Evolutionary conservation across 352 stramenopile species (phyloP).

Genomic region (Phytophthora citrophthora): DNA sequence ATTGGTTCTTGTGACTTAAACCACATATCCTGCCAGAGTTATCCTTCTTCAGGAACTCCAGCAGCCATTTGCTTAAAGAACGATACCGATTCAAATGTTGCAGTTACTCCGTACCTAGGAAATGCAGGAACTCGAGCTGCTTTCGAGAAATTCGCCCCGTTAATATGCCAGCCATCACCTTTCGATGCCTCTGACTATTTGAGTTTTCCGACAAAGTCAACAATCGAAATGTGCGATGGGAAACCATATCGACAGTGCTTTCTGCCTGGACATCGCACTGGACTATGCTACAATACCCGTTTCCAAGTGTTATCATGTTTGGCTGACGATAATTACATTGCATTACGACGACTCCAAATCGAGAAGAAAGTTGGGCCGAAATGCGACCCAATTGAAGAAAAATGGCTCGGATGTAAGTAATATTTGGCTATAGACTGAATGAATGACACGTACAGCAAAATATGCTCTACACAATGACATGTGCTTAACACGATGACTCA

Average conservation of each 20-base stretch:
- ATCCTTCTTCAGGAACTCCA: background rate
- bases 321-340: slow-evolving; percentile 15
- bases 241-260: slow-evolving; percentile 33
- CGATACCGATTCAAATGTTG: background rate
- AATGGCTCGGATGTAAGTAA: slow-evolving; percentile 39
- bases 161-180: slow-evolving; percentile 1
- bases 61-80: slow-evolving; percentile 7
- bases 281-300: slow-evolving; percentile 27
- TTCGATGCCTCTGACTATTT: background rate
- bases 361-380: slow-evolving; percentile 16
- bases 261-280: slow-evolving; percentile 9
- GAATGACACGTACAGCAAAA: too few relatives aligned
- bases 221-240: slow-evolving; percentile 29
- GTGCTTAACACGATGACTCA: too few relatives aligned
- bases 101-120: slow-evolving; percentile 6
- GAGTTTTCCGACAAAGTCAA: slow-evolving; percentile 10
- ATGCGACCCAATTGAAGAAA: slow-evolving; percentile 37
- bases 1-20: slow-evolving; percentile 9
- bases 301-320: slow-evolving; percentile 37
- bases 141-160: slow-evolving; percentile 7
- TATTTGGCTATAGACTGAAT: too few relatives aligned
- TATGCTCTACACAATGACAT: too few relatives aligned
- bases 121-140: background rate
- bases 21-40: slow-evolving; percentile 7
- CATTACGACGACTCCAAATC: slow-evolving; percentile 30